Base-by-base conservation (phyloP, 1,284 basidiomycete genomes). In the Trichosporon asahii region DNA sequence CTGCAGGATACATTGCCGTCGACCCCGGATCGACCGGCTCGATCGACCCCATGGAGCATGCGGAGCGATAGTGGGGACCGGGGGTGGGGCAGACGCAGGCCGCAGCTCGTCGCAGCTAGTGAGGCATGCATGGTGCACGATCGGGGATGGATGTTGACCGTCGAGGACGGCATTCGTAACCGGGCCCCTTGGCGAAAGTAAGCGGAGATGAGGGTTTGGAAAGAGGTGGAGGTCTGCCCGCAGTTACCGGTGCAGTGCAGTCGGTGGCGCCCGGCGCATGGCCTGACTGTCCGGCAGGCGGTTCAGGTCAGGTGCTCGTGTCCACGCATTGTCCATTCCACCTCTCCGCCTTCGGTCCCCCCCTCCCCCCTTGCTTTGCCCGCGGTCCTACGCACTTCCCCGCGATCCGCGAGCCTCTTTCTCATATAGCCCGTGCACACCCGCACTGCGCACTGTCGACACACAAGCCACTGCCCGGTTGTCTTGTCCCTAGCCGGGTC, bases 291-390 rank as follows among this genome's bases (percentile, higher is more conserved):
- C 46, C 46, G 46, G 46, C 46, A 53, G 46, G 21, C 46, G 7
- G n/a, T 21, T 23, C 46, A 53, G 15, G 57, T 61, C 57, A 61
- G 27, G 57, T 61, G 57, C 27, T 61, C 57, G 27, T 5, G 57
- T 61, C 57, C 57, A 61, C 57, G 57, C 57, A 31, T 31, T n/a
- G 57, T 18, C 57, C 57, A 61, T 61, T 61, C 7, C 29, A 61
- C 23, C 29, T 8, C 57, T 15, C 57, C 18, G 27, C 27, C 57
- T 61, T 31, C 57, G 57, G 57, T 27, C 57, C 57, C 57, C 18
- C 27, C 9, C 11, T 27, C 57, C 57, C 57, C 18, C 27, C 9
- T 25, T 18, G 12, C 49, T 14, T 61, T n/a, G 29, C 57, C 27
- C 57, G 49, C 23, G 49, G 21, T 11, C 11, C 49, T 53, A 25